phyloP scores from a whole-genome alignment of 2,329 filamentous ascomycete genomes.

The Tympanopsis confertula region DNA sequence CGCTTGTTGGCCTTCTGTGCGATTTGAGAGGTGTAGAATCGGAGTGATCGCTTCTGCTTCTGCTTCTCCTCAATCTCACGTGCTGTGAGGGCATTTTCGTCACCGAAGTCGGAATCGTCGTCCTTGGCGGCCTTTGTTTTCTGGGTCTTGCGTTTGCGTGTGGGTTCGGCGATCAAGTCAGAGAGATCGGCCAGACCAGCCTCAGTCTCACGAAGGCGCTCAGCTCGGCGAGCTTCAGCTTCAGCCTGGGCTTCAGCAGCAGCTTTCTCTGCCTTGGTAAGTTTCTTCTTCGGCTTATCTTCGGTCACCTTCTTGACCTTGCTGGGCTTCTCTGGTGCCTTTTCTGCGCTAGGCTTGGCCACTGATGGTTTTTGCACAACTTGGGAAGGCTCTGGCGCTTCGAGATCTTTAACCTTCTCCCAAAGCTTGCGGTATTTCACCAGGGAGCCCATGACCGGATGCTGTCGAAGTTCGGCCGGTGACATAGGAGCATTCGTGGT shows the following conservation, averaged over 20 bases:
- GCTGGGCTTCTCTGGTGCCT: constrained; percentile 11
- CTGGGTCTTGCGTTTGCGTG: constrained; percentile 30
- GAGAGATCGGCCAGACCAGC: constrained; percentile 61
- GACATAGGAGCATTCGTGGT: constrained; percentile 49
- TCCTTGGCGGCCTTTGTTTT: constrained; percentile 30
- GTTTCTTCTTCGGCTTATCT: constrained; percentile 27
- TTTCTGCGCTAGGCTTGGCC: constrained; percentile 7
- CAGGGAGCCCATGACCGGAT: constrained; percentile 79
- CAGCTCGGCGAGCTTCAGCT: constrained; percentile 34
- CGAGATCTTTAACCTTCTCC: constrained; percentile 59
- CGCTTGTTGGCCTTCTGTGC: constrained; percentile 87
- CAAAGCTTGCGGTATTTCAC: constrained; percentile 72
- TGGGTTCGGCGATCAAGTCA: constrained; percentile 35
- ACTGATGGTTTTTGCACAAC: constrained; percentile 10
- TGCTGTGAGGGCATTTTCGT: constrained; percentile 70
- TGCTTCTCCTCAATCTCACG: constrained; percentile 78
- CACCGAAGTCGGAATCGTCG: constrained; percentile 82
- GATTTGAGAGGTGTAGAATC: constrained; percentile 97
- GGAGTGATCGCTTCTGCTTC: constrained; percentile 77
- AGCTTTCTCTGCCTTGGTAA: constrained; percentile 16
- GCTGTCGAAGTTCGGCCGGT: constrained; percentile 72
- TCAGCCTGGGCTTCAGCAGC: constrained; percentile 21
- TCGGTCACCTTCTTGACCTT: constrained; percentile 19
- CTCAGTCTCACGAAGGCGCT: constrained; percentile 38
- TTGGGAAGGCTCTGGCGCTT: background rate